These are phyloP conservation scores for Senna siamea DNA, from an alignment of 306 rosid species.

Conservation along the genomic window DNA sequence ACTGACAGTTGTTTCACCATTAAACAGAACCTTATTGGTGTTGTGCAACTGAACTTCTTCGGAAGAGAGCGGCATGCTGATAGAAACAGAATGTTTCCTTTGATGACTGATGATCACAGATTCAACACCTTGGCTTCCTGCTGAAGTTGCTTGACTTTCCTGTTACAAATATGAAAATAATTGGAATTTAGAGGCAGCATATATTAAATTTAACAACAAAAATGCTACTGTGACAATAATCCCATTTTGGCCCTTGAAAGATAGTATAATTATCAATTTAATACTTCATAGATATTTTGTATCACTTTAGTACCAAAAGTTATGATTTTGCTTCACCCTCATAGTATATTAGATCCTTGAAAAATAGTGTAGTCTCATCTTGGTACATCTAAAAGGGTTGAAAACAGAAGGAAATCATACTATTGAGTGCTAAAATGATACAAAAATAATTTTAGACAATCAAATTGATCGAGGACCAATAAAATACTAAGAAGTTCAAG, in stretches of 20 bases:
- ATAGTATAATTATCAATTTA: no score
- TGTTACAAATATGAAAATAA: slow-evolving; percentile 35
- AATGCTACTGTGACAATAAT: neutral
- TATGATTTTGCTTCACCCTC: no score
- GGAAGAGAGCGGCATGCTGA: slow-evolving; percentile 79
- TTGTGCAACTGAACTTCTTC: slow-evolving; percentile 39
- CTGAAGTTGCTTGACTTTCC: slow-evolving; percentile 47
- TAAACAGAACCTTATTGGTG: slow-evolving; percentile 38
- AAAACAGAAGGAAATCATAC: neutral
- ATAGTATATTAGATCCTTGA: neutral
- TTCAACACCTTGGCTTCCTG: slow-evolving; percentile 37
- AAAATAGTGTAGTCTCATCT: neutral
- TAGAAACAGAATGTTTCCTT: slow-evolving; percentile 57
- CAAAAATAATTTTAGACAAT: neutral
- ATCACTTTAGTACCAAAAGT: neutral
- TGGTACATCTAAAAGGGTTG: no score
- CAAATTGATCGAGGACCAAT: neutral
- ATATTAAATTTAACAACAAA: neutral
- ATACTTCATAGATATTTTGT: neutral
- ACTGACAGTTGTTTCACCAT: slow-evolving; percentile 43
- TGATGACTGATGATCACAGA: slow-evolving; percentile 49
- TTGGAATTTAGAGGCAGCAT: neutral
- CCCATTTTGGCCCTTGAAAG: neutral
- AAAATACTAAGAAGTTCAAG: neutral
- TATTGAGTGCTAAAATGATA: neutral